Percentiles rank a stretch among this genome's conserved stretches.
Conservation (phyloP, 331 rosid genomes). For the Cucumis variabilis region DNA sequence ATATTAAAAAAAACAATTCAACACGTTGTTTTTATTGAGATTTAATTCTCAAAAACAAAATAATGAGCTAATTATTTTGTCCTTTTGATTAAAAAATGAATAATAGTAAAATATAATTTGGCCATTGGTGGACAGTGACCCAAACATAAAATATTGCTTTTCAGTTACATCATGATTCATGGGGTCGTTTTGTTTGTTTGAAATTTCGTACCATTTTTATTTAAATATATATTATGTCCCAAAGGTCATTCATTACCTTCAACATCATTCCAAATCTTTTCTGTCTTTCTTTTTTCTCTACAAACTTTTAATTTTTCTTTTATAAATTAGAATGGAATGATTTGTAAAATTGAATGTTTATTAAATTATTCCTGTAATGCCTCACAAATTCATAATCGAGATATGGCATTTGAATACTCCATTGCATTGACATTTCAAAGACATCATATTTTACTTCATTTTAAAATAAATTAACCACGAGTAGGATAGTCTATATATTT, state of each 20-base stretch:
- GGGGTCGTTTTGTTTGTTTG: neutral
- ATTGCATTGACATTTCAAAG: no score
- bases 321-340: neutral
- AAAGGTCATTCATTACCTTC: neutral
- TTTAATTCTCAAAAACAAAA: neutral
- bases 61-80: slow-evolving; percentile 18
- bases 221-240: neutral
- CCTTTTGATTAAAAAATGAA: neutral
- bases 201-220: slow-evolving; percentile 13
- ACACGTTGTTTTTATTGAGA: neutral
- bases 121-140: neutral
- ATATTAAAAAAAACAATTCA: neutral
- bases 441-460: no score
- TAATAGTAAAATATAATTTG: neutral
- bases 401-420: no score
- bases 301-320: neutral
- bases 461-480: no score
- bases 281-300: no score
- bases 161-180: neutral
- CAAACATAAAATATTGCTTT: slow-evolving; percentile 9
- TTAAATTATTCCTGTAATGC: no score
- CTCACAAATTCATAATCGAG: no score
- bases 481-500: no score
- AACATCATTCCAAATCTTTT: neutral
- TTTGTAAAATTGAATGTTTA: neutral